Evolutionary conservation across 2,329 filamentous ascomycete species (phyloP).

Genomic region (Colletotrichum noveboracense): DNA sequence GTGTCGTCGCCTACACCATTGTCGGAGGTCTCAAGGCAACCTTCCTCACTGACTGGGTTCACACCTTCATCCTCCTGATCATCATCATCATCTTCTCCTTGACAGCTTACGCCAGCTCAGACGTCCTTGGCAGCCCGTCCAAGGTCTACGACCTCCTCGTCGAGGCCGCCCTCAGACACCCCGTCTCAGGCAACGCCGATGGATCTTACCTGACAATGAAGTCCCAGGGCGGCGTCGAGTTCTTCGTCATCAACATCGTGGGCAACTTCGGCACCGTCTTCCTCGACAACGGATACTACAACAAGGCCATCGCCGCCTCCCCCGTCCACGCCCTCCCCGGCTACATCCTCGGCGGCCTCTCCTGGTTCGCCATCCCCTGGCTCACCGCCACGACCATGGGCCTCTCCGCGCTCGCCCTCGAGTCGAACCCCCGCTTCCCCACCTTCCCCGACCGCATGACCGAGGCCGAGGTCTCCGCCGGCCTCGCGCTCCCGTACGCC

Average conservation of each 20-base stretch:
- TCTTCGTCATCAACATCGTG: constrained; percentile 82
- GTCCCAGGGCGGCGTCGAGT: constrained; percentile 68
- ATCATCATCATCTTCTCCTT: constrained; percentile 82
- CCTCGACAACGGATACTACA: constrained; percentile 81
- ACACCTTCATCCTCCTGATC: constrained; percentile 77
- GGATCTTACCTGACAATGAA: constrained; percentile 84
- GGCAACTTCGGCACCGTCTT: constrained; percentile 80
- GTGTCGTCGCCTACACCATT: constrained; percentile 76
- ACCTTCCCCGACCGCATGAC: constrained; percentile 72
- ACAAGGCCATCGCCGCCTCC: constrained; percentile 82
- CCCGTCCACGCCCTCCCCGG: constrained; percentile 81
- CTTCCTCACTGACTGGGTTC: constrained; percentile 78
- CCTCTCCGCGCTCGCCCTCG: constrained; percentile 75
- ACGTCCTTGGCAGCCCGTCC: constrained; percentile 70
- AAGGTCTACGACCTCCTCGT: constrained; percentile 72
- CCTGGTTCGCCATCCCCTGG: constrained; percentile 87
- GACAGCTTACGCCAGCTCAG: constrained; percentile 61
- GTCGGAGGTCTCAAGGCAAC: constrained; percentile 77
- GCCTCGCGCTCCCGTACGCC: constrained; percentile 78
- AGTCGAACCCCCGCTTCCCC: constrained; percentile 70
- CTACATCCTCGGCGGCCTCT: constrained; percentile 76
- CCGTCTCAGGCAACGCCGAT: constrained; percentile 74
- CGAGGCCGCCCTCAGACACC: constrained; percentile 67
- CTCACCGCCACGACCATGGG: constrained; percentile 84
- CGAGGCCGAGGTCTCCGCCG: constrained; percentile 73